Percentiles rank a stretch among this genome's conserved stretches.
Evolutionary conservation across 768 basidiomycete genomes (phyloP).

Genomic region (Leucogyrophana mollusca): DNA sequence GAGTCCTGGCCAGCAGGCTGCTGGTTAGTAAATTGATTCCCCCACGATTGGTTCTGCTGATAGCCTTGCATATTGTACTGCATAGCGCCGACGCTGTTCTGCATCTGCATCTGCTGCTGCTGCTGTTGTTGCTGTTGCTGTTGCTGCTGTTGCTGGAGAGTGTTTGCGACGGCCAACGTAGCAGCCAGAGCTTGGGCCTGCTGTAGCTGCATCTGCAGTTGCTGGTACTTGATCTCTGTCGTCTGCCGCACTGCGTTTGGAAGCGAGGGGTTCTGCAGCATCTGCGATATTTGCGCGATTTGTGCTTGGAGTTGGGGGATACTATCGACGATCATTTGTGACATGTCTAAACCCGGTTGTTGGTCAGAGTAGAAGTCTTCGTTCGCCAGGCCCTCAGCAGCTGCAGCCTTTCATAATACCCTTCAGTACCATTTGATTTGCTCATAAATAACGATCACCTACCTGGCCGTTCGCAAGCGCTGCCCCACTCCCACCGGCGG

Average conservation of each 20-base stretch:
- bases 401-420: conserved; percentile 15
- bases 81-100: conserved; percentile 27
- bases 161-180: conserved; percentile 57
- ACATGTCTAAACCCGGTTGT: conserved; percentile 70
- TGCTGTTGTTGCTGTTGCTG: conserved; percentile 35
- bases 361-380: conserved; percentile 75
- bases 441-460: conserved; percentile 5
- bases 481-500: conserved; percentile 18
- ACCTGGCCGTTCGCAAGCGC: conserved; percentile 36
- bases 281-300: conserved; percentile 73
- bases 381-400: conserved; percentile 31
- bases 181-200: conserved; percentile 75
- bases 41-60: conserved; percentile 40
- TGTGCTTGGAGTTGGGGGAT: conserved; percentile 86
- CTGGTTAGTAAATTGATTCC: conserved; percentile 57
- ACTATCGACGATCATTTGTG: conserved; percentile 68
- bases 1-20: conserved; percentile 73
- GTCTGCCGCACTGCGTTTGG: conserved; percentile 73
- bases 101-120: conserved; percentile 39
- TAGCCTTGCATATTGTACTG: conserved; percentile 45
- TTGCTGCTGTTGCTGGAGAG: conserved; percentile 56
- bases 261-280: conserved; percentile 77
- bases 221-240: conserved; percentile 81
- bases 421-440: not conserved
- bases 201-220: conserved; percentile 74